A percentile compares a stretch with the other conserved stretches of the same genome.
Evolutionary conservation across 495 filamentous ascomycete genomes (phyloP).

Genomic region (Darksidea phi): DNA sequence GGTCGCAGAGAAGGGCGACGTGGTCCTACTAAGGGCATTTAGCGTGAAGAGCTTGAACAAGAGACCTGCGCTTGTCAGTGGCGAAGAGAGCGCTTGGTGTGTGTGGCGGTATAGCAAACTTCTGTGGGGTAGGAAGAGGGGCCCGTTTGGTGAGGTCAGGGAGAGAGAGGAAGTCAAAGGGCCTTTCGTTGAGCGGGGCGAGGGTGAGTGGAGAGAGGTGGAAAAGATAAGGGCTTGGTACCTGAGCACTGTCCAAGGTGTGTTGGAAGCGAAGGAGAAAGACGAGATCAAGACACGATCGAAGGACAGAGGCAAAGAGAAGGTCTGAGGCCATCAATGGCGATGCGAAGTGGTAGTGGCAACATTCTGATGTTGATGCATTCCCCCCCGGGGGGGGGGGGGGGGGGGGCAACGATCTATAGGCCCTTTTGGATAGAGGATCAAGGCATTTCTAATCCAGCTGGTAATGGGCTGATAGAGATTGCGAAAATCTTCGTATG

Average conservation of each 20-base stretch:
- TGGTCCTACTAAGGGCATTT: constrained; percentile 73
- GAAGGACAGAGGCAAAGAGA: constrained; percentile 40
- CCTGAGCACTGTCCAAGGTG: constrained; percentile 35
- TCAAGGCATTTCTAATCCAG: too few species aligned
- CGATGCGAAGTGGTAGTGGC: background rate
- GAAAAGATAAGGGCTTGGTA: constrained; percentile 56
- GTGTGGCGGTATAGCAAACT: constrained; percentile 41
- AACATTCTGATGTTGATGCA: background rate
- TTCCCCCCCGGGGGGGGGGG: background rate
- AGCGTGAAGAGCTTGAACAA: constrained; percentile 58
- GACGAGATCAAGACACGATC: constrained; percentile 11
- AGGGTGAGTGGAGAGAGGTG: constrained; percentile 59
- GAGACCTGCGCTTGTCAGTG: constrained; percentile 50
- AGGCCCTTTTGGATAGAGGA: too few species aligned
- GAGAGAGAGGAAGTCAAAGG: constrained; percentile 54
- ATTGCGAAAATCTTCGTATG: too few species aligned
- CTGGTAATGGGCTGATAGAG: too few species aligned
- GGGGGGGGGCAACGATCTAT: too few species aligned
- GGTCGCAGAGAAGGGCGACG: constrained; percentile 64
- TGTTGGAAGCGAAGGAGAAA: constrained; percentile 37
- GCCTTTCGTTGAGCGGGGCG: constrained; percentile 64
- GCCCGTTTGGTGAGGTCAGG: constrained; percentile 41
- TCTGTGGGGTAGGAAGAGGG: constrained; percentile 36
- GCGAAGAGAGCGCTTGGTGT: constrained; percentile 43
- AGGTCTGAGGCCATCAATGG: constrained; percentile 11